A percentile compares a stretch with the other conserved stretches of the same genome.
phyloP scores from a whole-genome alignment of 331 rosid genomes.

The Saraca asoca region DNA sequence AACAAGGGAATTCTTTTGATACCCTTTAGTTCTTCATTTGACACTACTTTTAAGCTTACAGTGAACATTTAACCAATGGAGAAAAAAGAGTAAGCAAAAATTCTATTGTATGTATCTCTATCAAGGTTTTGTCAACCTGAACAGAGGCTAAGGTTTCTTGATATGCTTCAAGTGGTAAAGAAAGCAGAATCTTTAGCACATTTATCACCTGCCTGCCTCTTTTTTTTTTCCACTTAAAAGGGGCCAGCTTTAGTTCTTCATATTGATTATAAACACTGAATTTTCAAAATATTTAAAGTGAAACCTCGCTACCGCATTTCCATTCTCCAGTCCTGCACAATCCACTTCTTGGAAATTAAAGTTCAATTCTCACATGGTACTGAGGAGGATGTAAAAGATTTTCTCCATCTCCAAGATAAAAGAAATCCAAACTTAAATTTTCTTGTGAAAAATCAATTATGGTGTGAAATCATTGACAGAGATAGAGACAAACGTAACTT shows the following conservation, averaged over 20 bases:
- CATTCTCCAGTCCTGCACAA: neutral
- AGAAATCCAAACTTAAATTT: neutral
- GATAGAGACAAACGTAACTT: too few species aligned
- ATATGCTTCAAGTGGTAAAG: conserved; percentile 35
- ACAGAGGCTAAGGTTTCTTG: conserved; percentile 39
- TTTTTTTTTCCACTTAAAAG: conserved; percentile 24
- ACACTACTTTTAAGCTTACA: conserved; percentile 37
- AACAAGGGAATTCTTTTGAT: conserved; percentile 35
- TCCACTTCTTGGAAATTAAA: neutral
- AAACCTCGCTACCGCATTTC: neutral
- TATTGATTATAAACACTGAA: conserved; percentile 17
- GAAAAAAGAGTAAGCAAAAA: conserved; percentile 31
- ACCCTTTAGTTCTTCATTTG: conserved; percentile 29
- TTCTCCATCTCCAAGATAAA: neutral
- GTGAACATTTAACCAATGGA: conserved; percentile 37
- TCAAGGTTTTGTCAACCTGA: conserved; percentile 40
- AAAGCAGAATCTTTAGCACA: conserved; percentile 46
- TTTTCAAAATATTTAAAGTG: conserved; percentile 28
- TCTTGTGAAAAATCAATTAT: neutral
- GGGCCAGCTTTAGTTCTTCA: conserved; percentile 29
- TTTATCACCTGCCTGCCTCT: conserved; percentile 42
- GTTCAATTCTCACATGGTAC: too few species aligned
- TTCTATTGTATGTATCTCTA: conserved; percentile 27
- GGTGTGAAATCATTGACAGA: too few species aligned
- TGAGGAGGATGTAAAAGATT: neutral